Percentiles rank a stretch among this genome's conserved stretches.
Evolutionary conservation across 768 basidiomycete species (phyloP).

Genomic region (Sporobolomyces pararoseus): DNA sequence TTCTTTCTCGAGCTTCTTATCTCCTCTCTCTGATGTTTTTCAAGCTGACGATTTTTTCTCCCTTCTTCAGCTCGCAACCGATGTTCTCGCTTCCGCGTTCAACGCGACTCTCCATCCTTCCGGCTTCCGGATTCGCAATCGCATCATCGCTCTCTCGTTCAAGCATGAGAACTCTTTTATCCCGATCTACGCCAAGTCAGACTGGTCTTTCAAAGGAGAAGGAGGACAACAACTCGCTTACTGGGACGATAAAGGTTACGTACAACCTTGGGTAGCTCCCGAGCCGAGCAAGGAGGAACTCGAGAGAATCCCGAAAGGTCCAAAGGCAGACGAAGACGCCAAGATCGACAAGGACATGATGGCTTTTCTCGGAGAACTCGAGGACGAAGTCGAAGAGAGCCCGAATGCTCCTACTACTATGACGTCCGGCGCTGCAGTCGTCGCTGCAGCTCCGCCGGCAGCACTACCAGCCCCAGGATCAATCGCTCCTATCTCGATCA

Average conservation of each 20-base stretch:
- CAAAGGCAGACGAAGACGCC: slow-evolving; percentile 15
- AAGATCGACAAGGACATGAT: slow-evolving; percentile 36
- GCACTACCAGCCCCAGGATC: background rate
- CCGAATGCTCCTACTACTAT: background rate
- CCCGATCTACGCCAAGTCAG: slow-evolving; percentile 40
- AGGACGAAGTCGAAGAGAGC: slow-evolving; percentile 7
- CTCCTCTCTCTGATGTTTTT: background rate
- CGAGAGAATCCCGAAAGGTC: slow-evolving; percentile 29
- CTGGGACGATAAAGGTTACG: slow-evolving; percentile 76
- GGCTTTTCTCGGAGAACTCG: slow-evolving; percentile 37
- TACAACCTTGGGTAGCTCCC: slow-evolving; percentile 49
- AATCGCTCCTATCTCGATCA: slow-evolving; percentile 29
- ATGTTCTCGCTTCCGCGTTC: slow-evolving; percentile 79
- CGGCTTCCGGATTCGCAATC: slow-evolving; percentile 88
- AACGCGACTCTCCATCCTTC: slow-evolving; percentile 79
- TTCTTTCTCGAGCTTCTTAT: background rate
- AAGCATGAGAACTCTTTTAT: slow-evolving; percentile 57
- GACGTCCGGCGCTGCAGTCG: background rate
- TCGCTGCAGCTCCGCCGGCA: background rate
- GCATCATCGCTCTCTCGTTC: slow-evolving; percentile 85
- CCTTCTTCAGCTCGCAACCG: slow-evolving; percentile 65
- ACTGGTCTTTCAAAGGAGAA: slow-evolving; percentile 41
- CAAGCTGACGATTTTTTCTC: background rate
- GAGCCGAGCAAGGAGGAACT: background rate
- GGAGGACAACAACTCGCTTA: slow-evolving; percentile 53